Evolutionary conservation across 129 eudicot genomes (phyloP), one percentile per base, ranked within the genome.

Genomic region (Solidago caesia): DNA sequence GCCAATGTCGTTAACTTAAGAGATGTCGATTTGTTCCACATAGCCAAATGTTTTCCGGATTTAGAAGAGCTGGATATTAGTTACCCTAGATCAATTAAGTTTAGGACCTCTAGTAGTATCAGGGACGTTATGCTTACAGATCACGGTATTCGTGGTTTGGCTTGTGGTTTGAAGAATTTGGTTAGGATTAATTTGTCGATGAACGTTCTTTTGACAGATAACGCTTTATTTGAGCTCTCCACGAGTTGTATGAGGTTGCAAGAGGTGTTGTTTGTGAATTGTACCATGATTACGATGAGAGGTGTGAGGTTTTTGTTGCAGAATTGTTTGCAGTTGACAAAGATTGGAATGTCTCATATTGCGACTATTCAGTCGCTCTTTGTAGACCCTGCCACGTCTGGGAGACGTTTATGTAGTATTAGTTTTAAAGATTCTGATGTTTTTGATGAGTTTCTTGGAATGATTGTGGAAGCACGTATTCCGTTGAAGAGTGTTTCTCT

Each of bases 41-140:
- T 89, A 25, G 82, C 65, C 4, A 74, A 76, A 56, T 72, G 33
- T 39, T 41, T 74, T 42, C 83, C 85, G 0, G 73, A 55, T 58
- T 80, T 89, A 71, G 96, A 84, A 61, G 96, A 86, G 29, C 49
- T 89, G 13, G 89, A 89, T 75, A 47, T 89, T 16, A 86, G 91
- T 82, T 79, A 74, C 51, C 91, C 96, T 45, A 73, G 61, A 14
- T 74, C 77, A 66, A 79, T 43, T 44, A 69, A 62, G 4, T 6
- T n/a, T 16, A 1, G 14, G 42, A 57, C 52, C 26, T 53, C 61
- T 16, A 77, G 71, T 21, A 69, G 9, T 2, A 56, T 73, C 4
- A 58, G 75, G 71, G 83, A 80, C 13, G 45, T 64, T 53, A 45
- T 70, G 48, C 76, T 88, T 4, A 88, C 87, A 3, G 92, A 88